These are phyloP conservation scores for Coprinellus aureogranulatus DNA, from an alignment of 768 basidiomycete genomes.

Conservation along the genomic window DNA sequence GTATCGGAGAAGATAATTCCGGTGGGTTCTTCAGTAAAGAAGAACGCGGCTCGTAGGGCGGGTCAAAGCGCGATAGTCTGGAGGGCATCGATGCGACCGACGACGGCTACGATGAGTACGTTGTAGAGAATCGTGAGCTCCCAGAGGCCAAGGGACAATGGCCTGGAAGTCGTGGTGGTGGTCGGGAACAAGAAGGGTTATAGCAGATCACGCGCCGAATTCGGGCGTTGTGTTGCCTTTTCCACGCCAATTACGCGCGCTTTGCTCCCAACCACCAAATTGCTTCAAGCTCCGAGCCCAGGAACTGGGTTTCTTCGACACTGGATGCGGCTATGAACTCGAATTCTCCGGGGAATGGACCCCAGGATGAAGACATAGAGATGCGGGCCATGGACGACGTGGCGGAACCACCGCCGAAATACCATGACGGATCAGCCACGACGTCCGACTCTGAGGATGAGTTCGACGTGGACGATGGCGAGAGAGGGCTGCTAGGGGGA, in stretches of 20 bases:
- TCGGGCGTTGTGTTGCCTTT: slow-evolving; percentile 7
- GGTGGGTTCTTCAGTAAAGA: slow-evolving; percentile 60
- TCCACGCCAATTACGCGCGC: slow-evolving; percentile 14
- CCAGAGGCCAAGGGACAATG: slow-evolving; percentile 6
- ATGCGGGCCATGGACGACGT: slow-evolving; percentile 30
- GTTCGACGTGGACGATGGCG: slow-evolving; percentile 35
- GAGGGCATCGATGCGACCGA: slow-evolving; percentile 55
- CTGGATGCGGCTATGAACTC: slow-evolving; percentile 25
- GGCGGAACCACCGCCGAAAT: slow-evolving; percentile 12
- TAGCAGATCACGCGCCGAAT: slow-evolving; percentile 8
- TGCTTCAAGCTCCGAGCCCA: too few relatives aligned
- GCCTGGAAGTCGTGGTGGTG: slow-evolving; percentile 13
- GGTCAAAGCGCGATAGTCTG: slow-evolving; percentile 49
- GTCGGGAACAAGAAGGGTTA: slow-evolving; percentile 6
- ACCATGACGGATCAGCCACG: slow-evolving; percentile 12
- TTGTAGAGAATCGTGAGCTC: neutral
- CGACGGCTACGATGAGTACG: neutral
- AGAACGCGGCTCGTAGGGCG: slow-evolving; percentile 52
- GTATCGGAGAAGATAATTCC: slow-evolving; percentile 48
- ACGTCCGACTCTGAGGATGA: slow-evolving; percentile 34
- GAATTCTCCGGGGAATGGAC: slow-evolving; percentile 29
- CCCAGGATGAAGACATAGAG: slow-evolving; percentile 33
- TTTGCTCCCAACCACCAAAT: too few relatives aligned
- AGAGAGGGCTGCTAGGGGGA: slow-evolving; percentile 37
- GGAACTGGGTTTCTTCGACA: too few relatives aligned